Evolutionary conservation across 805 yeast species (phyloP).

Genomic region (Saccharomycopsis sp.): DNA sequence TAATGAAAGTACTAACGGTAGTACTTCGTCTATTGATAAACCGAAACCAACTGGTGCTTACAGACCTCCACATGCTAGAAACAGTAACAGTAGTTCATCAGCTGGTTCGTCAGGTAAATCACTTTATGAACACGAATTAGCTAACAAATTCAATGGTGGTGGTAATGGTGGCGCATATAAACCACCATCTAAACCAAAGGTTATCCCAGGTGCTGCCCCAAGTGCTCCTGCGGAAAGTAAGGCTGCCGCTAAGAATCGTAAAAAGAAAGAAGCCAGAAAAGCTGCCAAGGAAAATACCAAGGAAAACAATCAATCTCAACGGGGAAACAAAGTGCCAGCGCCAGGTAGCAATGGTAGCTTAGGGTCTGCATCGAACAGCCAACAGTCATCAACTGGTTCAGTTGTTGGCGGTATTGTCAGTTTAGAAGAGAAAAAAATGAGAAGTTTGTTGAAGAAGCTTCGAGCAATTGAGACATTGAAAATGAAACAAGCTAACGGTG

Average conservation of each 20-base stretch:
- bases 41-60: constrained; percentile 81
- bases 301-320: too few species aligned
- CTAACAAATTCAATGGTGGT: constrained; percentile 23
- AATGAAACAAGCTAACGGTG: constrained; percentile 76
- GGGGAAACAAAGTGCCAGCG: too few species aligned
- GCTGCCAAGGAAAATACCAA: constrained; percentile 24
- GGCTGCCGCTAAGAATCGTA: constrained; percentile 65
- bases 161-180: constrained; percentile 27
- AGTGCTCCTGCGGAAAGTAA: constrained; percentile 45
- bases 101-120: constrained; percentile 37
- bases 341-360: constrained; percentile 4
- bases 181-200: constrained; percentile 29
- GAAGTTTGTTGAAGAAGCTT: constrained; percentile 84
- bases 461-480: constrained; percentile 93
- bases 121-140: constrained; percentile 51
- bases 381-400: constrained; percentile 27
- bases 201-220: constrained; percentile 53
- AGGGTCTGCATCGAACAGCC: not conserved
- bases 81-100: constrained; percentile 27
- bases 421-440: constrained; percentile 85
- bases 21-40: constrained; percentile 20
- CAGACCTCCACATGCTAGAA: constrained; percentile 93
- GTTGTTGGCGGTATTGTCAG: constrained; percentile 59
- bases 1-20: not conserved
- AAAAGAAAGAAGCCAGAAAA: constrained; percentile 63